phyloP scores from a whole-genome alignment of 176 grass and related monocot species.

The Hsuehochloa calcarea region DNA sequence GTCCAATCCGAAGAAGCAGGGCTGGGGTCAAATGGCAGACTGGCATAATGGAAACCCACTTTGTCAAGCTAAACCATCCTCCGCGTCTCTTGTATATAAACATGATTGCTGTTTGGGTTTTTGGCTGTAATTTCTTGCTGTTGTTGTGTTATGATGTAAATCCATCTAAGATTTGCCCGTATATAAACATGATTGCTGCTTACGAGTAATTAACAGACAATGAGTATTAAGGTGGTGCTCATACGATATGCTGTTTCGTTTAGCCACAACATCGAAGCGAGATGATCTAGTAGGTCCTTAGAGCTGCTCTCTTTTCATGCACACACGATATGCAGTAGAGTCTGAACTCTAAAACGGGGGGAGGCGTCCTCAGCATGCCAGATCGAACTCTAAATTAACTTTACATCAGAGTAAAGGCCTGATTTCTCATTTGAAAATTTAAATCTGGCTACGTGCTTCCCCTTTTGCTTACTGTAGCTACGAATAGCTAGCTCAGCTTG shows the following conservation, averaged over 20 bases:
- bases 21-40: slow-evolving; percentile 8
- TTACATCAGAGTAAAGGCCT: background rate
- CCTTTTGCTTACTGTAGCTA: too few species aligned
- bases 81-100: too few species aligned
- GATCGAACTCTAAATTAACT: background rate
- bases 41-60: background rate
- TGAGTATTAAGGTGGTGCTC: too few species aligned
- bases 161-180: background rate
- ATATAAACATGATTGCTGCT: background rate
- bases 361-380: background rate
- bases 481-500: too few species aligned
- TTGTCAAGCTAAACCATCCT: background rate
- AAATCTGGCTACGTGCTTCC: background rate
- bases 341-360: background rate
- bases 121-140: background rate
- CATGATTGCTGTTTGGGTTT: too few species aligned
- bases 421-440: background rate
- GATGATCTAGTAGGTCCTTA: background rate
- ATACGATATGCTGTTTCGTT: too few species aligned
- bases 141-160: background rate
- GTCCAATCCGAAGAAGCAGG: background rate
- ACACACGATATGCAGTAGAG: background rate
- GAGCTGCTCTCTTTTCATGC: background rate
- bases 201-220: background rate
- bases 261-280: too few species aligned